Evolutionary conservation across 2,329 filamentous ascomycete species (phyloP).

Genomic region (Aphanocladium album): DNA sequence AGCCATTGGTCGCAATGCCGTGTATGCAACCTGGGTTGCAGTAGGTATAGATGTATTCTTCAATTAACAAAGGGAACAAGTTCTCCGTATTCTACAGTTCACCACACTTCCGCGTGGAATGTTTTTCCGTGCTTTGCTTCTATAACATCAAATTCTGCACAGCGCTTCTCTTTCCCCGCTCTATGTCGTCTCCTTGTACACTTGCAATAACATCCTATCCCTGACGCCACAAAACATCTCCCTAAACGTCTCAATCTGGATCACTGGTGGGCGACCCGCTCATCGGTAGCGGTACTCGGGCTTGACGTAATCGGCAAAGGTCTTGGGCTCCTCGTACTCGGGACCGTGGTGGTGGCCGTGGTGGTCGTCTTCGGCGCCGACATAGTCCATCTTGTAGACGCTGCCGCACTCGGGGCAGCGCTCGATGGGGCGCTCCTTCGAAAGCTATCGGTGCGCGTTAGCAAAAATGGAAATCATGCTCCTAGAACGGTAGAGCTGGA

Average conservation of each 20-base stretch:
- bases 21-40: background rate
- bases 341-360: constrained; percentile 55
- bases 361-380: constrained; percentile 73
- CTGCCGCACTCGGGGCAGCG: constrained; percentile 96
- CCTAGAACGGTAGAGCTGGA: constrained; percentile 23
- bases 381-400: constrained; percentile 97
- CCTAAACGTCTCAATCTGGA: background rate
- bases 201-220: background rate
- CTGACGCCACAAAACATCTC: background rate
- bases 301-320: constrained; percentile 92
- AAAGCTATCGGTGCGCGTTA: constrained; percentile 51
- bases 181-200: constrained; percentile 9
- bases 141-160: constrained; percentile 18
- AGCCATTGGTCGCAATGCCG: too few species aligned
- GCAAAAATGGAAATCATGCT: too few species aligned
- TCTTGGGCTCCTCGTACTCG: constrained; percentile 82
- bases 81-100: constrained; percentile 38
- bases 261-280: constrained; percentile 15
- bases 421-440: constrained; percentile 84
- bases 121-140: constrained; percentile 15
- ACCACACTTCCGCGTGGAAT: constrained; percentile 17
- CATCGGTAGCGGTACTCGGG: constrained; percentile 80
- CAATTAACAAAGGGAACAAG: constrained; percentile 30
- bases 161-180: background rate
- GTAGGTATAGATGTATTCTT: constrained; percentile 19